A percentile compares a stretch with the other conserved stretches of the same genome.
phyloP scores from a whole-genome alignment of 2,329 filamentous ascomycete species.

The Hymenotorrendiella dingleyae region DNA sequence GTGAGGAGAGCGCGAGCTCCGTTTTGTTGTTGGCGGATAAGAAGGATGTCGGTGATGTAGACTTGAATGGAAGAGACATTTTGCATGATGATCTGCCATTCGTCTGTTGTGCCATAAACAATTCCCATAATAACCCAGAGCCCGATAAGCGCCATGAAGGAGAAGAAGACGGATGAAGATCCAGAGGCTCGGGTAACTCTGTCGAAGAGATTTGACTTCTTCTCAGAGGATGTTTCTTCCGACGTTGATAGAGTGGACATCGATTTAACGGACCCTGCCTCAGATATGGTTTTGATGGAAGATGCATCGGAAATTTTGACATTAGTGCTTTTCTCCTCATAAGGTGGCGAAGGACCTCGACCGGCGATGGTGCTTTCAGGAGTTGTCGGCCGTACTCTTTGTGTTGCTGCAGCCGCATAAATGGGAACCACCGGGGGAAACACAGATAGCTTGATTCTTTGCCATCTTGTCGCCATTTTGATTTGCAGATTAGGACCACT shows the following conservation, averaged over 20 bases:
- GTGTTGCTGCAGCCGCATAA: conserved; percentile 16
- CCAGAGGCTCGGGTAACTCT: conserved; percentile 25
- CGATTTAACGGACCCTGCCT: too few species aligned
- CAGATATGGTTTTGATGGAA: neutral
- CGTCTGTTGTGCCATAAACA: conserved; percentile 29
- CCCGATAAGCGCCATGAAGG: conserved; percentile 30
- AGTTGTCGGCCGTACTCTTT: conserved; percentile 4
- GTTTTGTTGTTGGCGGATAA: conserved; percentile 35
- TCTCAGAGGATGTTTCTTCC: conserved; percentile 4
- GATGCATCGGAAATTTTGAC: neutral
- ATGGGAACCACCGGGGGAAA: conserved; percentile 10
- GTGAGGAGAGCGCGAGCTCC: conserved; percentile 27
- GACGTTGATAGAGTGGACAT: neutral
- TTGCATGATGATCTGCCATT: conserved; percentile 34
- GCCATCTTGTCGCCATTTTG: conserved; percentile 12
- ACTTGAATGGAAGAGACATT: conserved; percentile 34
- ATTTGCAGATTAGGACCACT: too few species aligned
- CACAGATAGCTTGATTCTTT: conserved; percentile 12
- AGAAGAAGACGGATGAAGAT: conserved; percentile 24
- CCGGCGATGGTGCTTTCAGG: neutral
- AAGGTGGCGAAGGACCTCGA: neutral
- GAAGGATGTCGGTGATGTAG: conserved; percentile 34
- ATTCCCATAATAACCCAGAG: conserved; percentile 31
- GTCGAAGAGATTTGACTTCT: conserved; percentile 23
- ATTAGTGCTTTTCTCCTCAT: neutral